These are phyloP conservation scores for Metarhizium album DNA, from an alignment of 2,329 filamentous ascomycete genomes.

Conservation along the genomic window DNA sequence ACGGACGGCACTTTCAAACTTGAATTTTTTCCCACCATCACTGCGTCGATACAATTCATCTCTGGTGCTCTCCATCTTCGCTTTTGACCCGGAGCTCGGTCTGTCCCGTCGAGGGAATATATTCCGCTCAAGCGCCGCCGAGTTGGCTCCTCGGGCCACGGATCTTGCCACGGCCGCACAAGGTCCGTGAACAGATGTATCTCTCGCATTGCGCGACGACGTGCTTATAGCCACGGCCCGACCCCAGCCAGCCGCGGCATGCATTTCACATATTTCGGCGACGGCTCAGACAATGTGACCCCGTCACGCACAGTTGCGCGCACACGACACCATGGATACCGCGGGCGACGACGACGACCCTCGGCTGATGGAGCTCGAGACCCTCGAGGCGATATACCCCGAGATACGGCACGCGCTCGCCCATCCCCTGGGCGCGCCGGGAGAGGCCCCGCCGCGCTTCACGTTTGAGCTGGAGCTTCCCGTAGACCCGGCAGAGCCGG, in stretches of 20 bases:
- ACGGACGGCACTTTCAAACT: background rate
- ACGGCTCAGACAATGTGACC: background rate
- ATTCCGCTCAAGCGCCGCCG: no score
- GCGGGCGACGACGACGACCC: constrained; percentile 42
- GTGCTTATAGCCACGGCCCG: background rate
- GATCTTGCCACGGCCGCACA: background rate
- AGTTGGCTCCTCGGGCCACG: no score
- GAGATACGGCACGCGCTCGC: constrained; percentile 38
- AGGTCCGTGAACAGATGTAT: background rate
- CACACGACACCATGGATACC: constrained; percentile 24
- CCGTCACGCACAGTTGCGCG: background rate
- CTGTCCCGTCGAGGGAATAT: no score
- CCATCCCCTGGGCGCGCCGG: constrained; percentile 9
- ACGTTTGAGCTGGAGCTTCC: constrained; percentile 47
- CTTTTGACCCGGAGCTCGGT: no score
- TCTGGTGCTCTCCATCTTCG: background rate
- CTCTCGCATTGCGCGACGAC: background rate
- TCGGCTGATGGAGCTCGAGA: constrained; percentile 47
- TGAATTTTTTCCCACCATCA: background rate
- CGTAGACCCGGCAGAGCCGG: constrained; percentile 40
- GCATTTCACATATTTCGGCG: background rate
- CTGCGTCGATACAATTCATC: background rate
- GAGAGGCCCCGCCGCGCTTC: constrained; percentile 16
- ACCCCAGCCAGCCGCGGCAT: background rate
- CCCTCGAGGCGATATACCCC: constrained; percentile 55